These are phyloP conservation scores for Protomyces gravidus DNA, from an alignment of 1,139 yeast species.

Conservation along the genomic window DNA sequence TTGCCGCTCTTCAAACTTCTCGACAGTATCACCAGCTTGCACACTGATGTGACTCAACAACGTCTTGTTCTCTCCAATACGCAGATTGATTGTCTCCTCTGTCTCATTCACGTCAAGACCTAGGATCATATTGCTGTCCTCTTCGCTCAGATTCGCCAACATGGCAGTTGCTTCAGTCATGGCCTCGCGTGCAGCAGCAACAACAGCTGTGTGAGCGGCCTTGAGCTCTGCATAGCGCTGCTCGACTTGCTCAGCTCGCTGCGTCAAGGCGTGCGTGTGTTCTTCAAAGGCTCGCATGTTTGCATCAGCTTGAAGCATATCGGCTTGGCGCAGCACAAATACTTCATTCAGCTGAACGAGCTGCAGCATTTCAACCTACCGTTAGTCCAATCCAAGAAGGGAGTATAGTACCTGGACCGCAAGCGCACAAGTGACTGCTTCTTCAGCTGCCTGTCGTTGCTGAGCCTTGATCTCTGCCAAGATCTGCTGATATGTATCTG, in stretches of 20 bases:
- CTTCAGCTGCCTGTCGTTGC: conserved; percentile 16
- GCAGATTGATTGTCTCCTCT: conserved; percentile 37
- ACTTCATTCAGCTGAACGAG: conserved; percentile 9
- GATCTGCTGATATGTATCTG: conserved; percentile 36
- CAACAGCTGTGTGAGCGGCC: neutral
- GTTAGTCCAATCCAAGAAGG: too few relatives aligned
- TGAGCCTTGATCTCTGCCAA: conserved; percentile 35
- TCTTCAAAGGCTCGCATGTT: conserved; percentile 17
- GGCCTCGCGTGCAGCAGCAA: conserved; percentile 4
- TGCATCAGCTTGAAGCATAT: conserved; percentile 9
- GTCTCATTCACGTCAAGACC: conserved; percentile 20
- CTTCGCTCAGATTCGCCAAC: conserved; percentile 1
- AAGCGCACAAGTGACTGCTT: neutral
- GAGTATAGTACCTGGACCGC: conserved; percentile 10
- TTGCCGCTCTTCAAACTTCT: conserved; percentile 37
- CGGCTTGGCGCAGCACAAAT: neutral
- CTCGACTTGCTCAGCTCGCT: conserved; percentile 15
- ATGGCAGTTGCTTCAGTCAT: conserved; percentile 3
- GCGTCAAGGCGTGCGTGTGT: conserved; percentile 4
- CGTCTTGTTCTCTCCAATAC: conserved; percentile 39
- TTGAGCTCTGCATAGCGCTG: conserved; percentile 10
- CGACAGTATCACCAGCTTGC: conserved; percentile 34
- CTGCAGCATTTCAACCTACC: conserved; percentile 7
- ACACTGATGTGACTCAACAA: conserved; percentile 39
- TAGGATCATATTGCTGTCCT: conserved; percentile 3